Base-by-base conservation (phyloP, 768 basidiomycete genomes). In the Tephrocybe rancida region DNA sequence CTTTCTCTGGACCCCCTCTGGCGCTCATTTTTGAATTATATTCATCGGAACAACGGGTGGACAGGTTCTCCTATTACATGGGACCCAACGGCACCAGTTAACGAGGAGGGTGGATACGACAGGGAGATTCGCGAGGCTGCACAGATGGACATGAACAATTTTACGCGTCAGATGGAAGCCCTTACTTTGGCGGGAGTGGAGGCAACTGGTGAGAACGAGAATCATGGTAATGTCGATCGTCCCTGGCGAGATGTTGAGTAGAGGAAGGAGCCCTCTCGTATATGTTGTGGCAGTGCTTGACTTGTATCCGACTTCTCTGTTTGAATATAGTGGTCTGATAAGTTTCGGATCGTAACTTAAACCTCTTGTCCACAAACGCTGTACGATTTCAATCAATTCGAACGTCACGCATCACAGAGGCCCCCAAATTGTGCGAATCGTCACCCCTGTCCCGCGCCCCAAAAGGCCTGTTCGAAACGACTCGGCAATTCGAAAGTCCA, bases 1-100 rank as follows among this genome's bases (percentile, higher is more conserved):
- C 74, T 87, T 5, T 78, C 75, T 2, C 73, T 84, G 26, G 85
- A 86, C 60, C 79, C 77, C 0, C 66, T 85, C 1, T 87, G 86
- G 86, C 71, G 82, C 8, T 62, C 64, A 0, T 86, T 88, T 73
- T 61, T 88, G 52, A 84, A 84, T 63, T 83, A 79, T 57, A 71
- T 86, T 21, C 66, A 81, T 55, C 34, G 49, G 11, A 66, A 71
- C 45, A 74, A 78, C 1, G 86, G 86, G 0, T 85, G 82, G 82
- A 75, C 54, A 19, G 86, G 85, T 16, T 66, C 66, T 8, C 48
- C 54, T 6, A 67, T 67, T 19, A 55, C 63, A 26, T 77, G 76
- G 76, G 70, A 73, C 69, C 18, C 71, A 16, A 52, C 21, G n/a
- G 60, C 44, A 21, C 55, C 60, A 5, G 61, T 64, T 14, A 48